Conservation (phyloP, 139 green algal genomes). For the Parachlorella kessleri region DNA sequence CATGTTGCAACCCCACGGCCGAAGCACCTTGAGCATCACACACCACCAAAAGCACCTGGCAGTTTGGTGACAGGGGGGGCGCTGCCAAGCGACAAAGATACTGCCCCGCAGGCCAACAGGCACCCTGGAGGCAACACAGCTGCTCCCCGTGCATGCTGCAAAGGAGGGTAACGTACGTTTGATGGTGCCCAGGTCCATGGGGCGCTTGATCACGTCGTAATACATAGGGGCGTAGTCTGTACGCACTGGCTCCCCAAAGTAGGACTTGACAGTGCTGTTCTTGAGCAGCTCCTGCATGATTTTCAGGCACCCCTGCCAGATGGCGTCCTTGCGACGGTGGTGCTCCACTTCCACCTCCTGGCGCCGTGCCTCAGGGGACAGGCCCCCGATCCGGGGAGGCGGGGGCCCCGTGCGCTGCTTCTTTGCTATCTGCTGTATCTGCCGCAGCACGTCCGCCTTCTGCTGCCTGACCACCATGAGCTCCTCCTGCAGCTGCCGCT, state of each 20-base stretch:
- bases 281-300: constrained; percentile 40
- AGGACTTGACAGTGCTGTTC: constrained; percentile 34
- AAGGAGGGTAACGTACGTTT: constrained; percentile 37
- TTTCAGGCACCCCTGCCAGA: constrained; percentile 38
- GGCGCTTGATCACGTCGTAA: constrained; percentile 69
- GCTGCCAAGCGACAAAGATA: too few species aligned
- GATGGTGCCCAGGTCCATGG: constrained; percentile 76
- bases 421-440: constrained; percentile 50
- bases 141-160: too few species aligned
- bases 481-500: constrained; percentile 33
- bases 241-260: constrained; percentile 47
- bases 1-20: too few species aligned
- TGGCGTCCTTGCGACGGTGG: background rate
- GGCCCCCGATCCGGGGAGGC: constrained; percentile 6
- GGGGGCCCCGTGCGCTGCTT: constrained; percentile 29
- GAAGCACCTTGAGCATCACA: too few species aligned
- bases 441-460: constrained; percentile 44
- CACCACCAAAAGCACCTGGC: too few species aligned
- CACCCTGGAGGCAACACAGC: too few species aligned
- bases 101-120: too few species aligned
- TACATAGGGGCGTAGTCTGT: constrained; percentile 58
- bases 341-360: constrained; percentile 27
- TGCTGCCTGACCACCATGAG: constrained; percentile 29
- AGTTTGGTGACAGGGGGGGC: too few species aligned
- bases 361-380: constrained; percentile 8